Percentiles rank a stretch among this genome's conserved stretches.
These are phyloP conservation scores for Alopecurus myosuroides DNA, from an alignment of 176 grass and related monocot species.

Conservation along the genomic window DNA sequence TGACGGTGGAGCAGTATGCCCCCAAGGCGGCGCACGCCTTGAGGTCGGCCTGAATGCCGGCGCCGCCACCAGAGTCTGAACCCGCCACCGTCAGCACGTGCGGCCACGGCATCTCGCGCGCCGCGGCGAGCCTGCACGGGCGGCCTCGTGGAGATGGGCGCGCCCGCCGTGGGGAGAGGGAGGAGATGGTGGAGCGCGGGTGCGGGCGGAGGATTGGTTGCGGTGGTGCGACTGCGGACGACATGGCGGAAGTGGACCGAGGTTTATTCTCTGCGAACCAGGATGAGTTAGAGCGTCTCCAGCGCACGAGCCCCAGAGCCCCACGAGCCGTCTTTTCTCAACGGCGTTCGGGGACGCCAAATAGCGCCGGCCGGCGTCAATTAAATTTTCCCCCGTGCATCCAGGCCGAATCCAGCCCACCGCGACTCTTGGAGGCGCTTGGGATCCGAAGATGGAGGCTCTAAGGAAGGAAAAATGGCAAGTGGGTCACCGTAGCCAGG, in stretches of 20 bases:
- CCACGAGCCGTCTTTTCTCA: too few species aligned
- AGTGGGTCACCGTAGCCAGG: too few species aligned
- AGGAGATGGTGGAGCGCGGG: neutral
- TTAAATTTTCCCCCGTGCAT: too few species aligned
- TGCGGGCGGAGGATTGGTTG: neutral
- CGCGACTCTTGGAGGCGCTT: too few species aligned
- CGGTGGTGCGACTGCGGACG: neutral
- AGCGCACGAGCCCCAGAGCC: too few species aligned
- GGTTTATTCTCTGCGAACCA: neutral
- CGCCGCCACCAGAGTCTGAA: slow-evolving; percentile 82
- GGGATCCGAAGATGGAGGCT: too few species aligned
- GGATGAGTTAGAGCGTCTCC: too few species aligned
- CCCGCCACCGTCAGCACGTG: slow-evolving; percentile 91
- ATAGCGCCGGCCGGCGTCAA: too few species aligned
- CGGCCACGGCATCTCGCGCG: slow-evolving; percentile 34
- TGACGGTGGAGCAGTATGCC: slow-evolving; percentile 80
- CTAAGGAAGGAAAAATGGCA: too few species aligned
- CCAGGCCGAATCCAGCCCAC: too few species aligned
- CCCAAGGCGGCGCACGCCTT: slow-evolving; percentile 84
- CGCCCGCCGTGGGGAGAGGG: neutral
- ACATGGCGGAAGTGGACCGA: slow-evolving; percentile 6
- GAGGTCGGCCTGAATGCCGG: slow-evolving; percentile 88
- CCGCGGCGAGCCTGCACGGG: neutral
- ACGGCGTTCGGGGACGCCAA: too few species aligned
- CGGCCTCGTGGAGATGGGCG: neutral